Evolutionary conservation across 306 rosid genomes (phyloP), one percentile per base, ranked within the genome.

Genomic region (Psophocarpus tetragonolobus): DNA sequence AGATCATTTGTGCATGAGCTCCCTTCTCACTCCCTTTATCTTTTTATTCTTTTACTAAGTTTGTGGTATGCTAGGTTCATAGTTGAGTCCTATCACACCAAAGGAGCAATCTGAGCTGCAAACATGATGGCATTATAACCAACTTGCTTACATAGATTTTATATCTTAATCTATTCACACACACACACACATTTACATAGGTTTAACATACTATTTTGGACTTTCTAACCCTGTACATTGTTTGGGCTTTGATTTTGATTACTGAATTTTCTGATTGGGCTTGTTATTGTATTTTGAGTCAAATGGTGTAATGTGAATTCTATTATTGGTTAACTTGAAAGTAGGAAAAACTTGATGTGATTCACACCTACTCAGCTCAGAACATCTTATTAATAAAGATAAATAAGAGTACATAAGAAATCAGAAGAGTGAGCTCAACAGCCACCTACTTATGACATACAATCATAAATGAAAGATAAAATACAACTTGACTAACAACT

Each of bases 201-300:
- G 35, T 51, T 23, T 33, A 8, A 35, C 23, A 18, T 33, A 35
- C 54, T 76, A 27, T 23, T 33, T 35, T 47, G 10, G 33, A 32
- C 63, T 14, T 29, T 41, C 24, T 23, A 6, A 57, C 68, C 48
- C 18, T 68, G 35, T 56, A n/a, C 30, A 2, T 5, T 26, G 26
- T 27, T 54, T 54, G 29, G 27, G 7, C 23, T 68, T 2, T 68
- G 75, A 30, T 75, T 68, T 4, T 78, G 76, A 57, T 33, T 78
- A 48, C 50, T 56, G 69, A 41, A 7, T 36, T 76, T 51, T 53
- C n/a, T 3, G 12, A 11, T 9, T 11, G 42, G 53, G 15, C 23
- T 33, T 18, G 47, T 51, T n/a, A 10, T 50, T 36, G 35, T 77
- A 26, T 53, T 38, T 77, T 47, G n/a, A n/a, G n/a, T 27, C 6